phyloP scores from a whole-genome alignment of 352 stramenopile species.

The Phytophthora chlamydospora region DNA sequence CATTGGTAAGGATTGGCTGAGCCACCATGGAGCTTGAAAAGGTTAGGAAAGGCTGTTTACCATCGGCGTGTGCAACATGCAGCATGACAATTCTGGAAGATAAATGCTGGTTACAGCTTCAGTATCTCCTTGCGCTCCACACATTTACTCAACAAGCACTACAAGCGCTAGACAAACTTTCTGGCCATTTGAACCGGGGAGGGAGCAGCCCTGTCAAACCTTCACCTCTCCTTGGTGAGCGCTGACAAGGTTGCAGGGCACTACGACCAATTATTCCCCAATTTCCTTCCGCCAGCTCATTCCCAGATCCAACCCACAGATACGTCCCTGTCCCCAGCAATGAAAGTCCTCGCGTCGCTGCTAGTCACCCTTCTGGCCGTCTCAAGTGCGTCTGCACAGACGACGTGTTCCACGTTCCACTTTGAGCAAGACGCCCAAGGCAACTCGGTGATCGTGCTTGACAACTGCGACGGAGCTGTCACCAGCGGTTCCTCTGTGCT shows the following conservation, averaged over 20 bases:
- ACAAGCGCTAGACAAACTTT: slow-evolving; percentile 11
- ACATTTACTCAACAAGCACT: slow-evolving; percentile 7
- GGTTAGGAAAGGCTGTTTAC: not conserved
- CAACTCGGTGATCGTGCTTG: slow-evolving; percentile 24
- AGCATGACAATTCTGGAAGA: slow-evolving; percentile 11
- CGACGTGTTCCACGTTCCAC: slow-evolving; percentile 24
- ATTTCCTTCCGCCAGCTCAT: slow-evolving; percentile 19
- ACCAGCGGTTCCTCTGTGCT: slow-evolving; percentile 20
- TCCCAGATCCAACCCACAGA: not conserved
- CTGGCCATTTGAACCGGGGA: slow-evolving; percentile 7
- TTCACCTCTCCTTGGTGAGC: slow-evolving; percentile 1
- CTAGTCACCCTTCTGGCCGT: slow-evolving; percentile 15
- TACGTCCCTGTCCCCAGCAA: not conserved
- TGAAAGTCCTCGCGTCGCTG: slow-evolving; percentile 22
- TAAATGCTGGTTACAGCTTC: slow-evolving; percentile 10
- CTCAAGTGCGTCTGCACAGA: slow-evolving; percentile 14
- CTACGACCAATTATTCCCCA: slow-evolving; percentile 13
- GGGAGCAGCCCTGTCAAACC: not conserved
- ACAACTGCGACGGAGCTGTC: slow-evolving; percentile 21
- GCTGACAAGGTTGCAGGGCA: not conserved
- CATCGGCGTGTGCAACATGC: slow-evolving; percentile 14
- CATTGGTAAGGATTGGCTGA: slow-evolving; percentile 5
- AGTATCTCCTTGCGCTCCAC: slow-evolving; percentile 11
- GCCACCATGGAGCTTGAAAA: not conserved
- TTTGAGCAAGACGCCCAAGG: slow-evolving; percentile 23